A percentile compares a stretch with the other conserved stretches of the same genome.
Evolutionary conservation across 345 rosid species (phyloP).

Genomic region (Nephelium lappaceum): DNA sequence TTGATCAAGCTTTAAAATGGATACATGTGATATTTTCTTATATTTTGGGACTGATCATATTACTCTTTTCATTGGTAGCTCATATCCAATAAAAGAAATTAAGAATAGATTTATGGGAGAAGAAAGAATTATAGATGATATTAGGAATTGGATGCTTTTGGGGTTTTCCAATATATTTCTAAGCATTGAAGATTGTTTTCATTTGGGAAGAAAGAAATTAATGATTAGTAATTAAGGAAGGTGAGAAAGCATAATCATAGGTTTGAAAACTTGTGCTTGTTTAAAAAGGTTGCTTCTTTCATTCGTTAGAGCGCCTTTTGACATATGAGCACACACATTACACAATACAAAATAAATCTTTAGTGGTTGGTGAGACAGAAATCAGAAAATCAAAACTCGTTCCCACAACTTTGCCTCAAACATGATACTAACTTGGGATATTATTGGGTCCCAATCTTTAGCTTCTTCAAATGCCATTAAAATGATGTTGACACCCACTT

Average conservation of each 20-base stretch:
- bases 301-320: slow-evolving; percentile 6
- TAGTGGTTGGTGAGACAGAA: slow-evolving; percentile 28
- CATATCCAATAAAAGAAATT: not conserved
- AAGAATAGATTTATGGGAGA: not conserved
- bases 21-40: no score
- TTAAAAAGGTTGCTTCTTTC: slow-evolving; percentile 17
- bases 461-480: slow-evolving; percentile 22
- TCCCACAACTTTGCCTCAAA: slow-evolving; percentile 30
- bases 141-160: slow-evolving; percentile 15
- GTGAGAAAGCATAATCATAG: slow-evolving; percentile 13
- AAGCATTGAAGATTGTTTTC: not conserved
- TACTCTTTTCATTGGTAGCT: not conserved
- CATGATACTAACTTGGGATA: slow-evolving; percentile 12
- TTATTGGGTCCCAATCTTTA: slow-evolving; percentile 27
- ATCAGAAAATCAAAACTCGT: slow-evolving; percentile 18
- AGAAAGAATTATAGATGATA: not conserved
- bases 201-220: not conserved
- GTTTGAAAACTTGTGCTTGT: slow-evolving; percentile 30
- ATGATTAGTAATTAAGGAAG: slow-evolving; percentile 3
- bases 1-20: no score
- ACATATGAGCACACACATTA: slow-evolving; percentile 15
- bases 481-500: slow-evolving; percentile 35
- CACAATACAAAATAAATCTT: not conserved
- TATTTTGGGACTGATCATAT: no score
- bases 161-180: not conserved